Conservation (phyloP, 1,284 basidiomycete species). For the Inonotus hispidus region DNA sequence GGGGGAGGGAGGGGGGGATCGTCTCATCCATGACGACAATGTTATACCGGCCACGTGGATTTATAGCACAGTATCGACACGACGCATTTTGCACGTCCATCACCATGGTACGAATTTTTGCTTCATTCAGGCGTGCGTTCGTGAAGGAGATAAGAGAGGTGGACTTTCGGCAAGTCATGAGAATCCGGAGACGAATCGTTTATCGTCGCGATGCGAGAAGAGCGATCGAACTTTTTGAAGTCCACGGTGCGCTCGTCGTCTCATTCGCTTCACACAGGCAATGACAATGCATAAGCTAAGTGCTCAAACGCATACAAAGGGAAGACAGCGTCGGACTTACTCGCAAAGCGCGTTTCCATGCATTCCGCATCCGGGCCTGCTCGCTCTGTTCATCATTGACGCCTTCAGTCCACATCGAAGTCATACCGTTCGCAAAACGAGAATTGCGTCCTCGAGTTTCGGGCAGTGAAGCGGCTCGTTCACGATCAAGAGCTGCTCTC, state of each 20-base stretch:
- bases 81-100: too few species aligned
- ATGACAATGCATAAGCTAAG: background rate
- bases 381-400: background rate
- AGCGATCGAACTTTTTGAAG: background rate
- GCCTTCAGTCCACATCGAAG: background rate
- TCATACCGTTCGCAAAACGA: background rate
- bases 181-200: background rate
- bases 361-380: background rate
- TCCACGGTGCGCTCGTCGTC: constrained; percentile 5
- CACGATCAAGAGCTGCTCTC: background rate
- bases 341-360: constrained; percentile 4
- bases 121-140: too few species aligned
- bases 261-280: constrained; percentile 8
- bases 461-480: background rate
- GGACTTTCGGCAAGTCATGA: background rate
- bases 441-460: background rate
- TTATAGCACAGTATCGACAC: too few species aligned
- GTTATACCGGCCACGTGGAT: too few species aligned
- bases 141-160: too few species aligned
- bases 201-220: background rate
- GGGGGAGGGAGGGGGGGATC: too few species aligned
- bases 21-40: too few species aligned
- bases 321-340: background rate
- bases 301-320: background rate
- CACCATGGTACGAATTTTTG: too few species aligned